Conservation (phyloP, 257 asterid genomes). For the Penstemon newberryi region DNA sequence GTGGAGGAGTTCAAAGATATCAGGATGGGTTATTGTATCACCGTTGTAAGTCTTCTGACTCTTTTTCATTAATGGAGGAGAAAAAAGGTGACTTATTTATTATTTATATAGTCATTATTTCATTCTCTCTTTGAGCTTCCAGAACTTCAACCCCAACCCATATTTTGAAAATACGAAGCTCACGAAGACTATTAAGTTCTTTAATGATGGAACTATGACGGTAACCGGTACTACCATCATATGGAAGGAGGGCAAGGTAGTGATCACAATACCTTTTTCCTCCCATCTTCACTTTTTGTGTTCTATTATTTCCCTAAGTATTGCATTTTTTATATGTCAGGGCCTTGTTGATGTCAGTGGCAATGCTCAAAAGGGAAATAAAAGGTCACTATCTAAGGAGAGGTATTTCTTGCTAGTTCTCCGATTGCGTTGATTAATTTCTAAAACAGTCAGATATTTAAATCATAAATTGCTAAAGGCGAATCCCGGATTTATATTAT, state of each 20-base stretch:
- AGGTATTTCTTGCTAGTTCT: conserved; percentile 30
- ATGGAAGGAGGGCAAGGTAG: conserved; percentile 62
- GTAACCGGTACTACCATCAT: conserved; percentile 42
- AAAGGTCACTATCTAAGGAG: conserved; percentile 42
- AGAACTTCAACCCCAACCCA: conserved; percentile 52
- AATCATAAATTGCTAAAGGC: not conserved
- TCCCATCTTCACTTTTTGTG: not conserved
- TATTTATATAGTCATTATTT: not conserved
- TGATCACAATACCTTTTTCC: not conserved
- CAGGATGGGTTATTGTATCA: conserved; percentile 45
- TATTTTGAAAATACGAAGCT: conserved; percentile 48
- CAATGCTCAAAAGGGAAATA: conserved; percentile 45
- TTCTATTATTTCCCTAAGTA: not conserved
- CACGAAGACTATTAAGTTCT: conserved; percentile 40
- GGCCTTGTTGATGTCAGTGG: conserved; percentile 36
- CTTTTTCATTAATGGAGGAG: not conserved
- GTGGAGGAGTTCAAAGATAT: conserved; percentile 58
- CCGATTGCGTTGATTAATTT: conserved; percentile 3
- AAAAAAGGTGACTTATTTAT: no score
- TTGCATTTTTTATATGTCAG: conserved; percentile 27
- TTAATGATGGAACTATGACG: conserved; percentile 46
- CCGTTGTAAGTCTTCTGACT: conserved; percentile 37
- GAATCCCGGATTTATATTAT: not conserved
- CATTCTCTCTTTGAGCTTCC: conserved; percentile 19
- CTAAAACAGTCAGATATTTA: no score